Conservation (phyloP, 2,329 filamentous ascomycete species). For the Aspergillus sp. region DNA sequence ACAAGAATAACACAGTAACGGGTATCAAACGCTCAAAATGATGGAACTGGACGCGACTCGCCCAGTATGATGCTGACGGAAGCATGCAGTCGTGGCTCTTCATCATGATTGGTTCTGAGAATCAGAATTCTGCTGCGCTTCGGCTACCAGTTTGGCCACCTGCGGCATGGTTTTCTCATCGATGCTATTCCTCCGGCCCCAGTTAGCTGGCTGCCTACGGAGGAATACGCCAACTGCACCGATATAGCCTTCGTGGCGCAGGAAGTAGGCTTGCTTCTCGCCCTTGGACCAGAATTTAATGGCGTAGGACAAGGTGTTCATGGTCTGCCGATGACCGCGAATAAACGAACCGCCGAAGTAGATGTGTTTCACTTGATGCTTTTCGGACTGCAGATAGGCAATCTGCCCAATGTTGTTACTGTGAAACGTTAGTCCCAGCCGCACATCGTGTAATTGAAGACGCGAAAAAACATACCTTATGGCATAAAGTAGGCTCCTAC, state of each 20-base stretch:
- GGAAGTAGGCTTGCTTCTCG: conserved; percentile 90
- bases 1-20: conserved; percentile 20
- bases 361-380: conserved; percentile 86
- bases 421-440: conserved; percentile 26
- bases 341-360: conserved; percentile 99
- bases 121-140: background rate
- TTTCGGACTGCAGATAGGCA: conserved; percentile 93
- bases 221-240: conserved; percentile 93
- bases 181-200: conserved; percentile 80
- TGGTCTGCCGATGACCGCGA: conserved; percentile 92
- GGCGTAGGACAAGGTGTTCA: conserved; percentile 94
- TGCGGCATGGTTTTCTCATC: conserved; percentile 51
- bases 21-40: conserved; percentile 26
- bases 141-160: conserved; percentile 14
- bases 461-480: conserved; percentile 58
- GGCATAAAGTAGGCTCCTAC: conserved; percentile 86
- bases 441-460: conserved; percentile 7
- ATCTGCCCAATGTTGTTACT: conserved; percentile 99
- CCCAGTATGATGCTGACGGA: conserved; percentile 3
- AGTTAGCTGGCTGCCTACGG: conserved; percentile 85
- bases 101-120: conserved; percentile 1
- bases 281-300: conserved; percentile 98
- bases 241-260: conserved; percentile 93
- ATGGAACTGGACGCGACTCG: conserved; percentile 12
- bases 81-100: conserved; percentile 14